Conservation (phyloP, 805 yeast genomes). For the Candida loeiensis region DNA sequence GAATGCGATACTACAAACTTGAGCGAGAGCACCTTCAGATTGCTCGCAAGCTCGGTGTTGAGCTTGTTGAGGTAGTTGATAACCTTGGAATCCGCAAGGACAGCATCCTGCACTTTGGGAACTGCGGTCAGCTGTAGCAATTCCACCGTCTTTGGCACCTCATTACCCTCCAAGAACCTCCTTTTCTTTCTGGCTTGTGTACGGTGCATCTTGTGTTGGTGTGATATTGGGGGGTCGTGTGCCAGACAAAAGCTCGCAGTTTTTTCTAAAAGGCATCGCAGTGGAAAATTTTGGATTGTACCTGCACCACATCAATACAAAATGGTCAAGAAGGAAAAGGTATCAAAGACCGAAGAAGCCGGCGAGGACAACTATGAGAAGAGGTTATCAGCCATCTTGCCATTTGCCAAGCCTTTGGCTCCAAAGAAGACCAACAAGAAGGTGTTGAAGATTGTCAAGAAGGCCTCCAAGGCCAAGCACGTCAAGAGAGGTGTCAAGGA, state of each 20-base stretch:
- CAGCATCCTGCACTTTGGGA: too few species aligned
- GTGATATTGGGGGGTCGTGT: conserved; percentile 5
- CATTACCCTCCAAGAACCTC: not conserved
- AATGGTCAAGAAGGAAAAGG: conserved; percentile 48
- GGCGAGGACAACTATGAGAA: conserved; percentile 80
- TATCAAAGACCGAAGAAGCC: conserved; percentile 33
- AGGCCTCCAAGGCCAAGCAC: conserved; percentile 97
- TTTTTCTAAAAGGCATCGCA: conserved; percentile 12
- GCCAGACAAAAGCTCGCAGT: not conserved
- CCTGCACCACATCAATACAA: conserved; percentile 7
- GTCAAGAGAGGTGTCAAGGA: conserved; percentile 99
- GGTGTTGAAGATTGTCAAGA: conserved; percentile 91
- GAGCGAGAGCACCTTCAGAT: conserved; percentile 10
- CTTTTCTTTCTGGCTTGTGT: conserved; percentile 8
- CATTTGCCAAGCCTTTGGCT: conserved; percentile 94
- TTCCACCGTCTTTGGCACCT: not conserved
- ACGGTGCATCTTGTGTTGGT: conserved; percentile 1
- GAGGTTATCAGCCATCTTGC: conserved; percentile 83
- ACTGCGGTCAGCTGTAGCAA: too few species aligned
- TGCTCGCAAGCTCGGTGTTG: not conserved
- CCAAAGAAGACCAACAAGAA: conserved; percentile 94
- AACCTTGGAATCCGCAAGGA: conserved; percentile 26
- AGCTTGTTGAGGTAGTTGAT: conserved; percentile 20
- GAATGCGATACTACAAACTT: conserved; percentile 20
- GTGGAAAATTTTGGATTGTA: conserved; percentile 8